Base-by-base conservation (phyloP, 768 basidiomycete species). In the Tricholoma hemisulphureum region DNA sequence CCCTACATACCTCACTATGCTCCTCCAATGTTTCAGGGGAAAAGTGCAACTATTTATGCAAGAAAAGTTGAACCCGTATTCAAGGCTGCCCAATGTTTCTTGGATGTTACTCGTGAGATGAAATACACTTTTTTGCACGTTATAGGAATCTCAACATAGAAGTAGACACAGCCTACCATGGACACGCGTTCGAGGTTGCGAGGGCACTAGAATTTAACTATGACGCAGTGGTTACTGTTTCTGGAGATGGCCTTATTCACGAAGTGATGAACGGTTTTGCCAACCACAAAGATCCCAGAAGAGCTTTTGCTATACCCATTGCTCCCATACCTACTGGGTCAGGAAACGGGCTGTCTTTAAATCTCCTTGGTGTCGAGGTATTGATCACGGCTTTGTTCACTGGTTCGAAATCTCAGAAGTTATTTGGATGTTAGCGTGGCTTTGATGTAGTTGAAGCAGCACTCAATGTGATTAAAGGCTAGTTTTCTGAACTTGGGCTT, bases 221-320 rank as follows among this genome's bases (percentile, higher is more conserved):
- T 60, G 92, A 94, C 61, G 90, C 86, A 0, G 68, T 95, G 39
- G 80, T 91, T 34, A 72, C 84, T 28, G 80, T 95, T 21, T 93
- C 91, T 0, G 93, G 93, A 0, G 93, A 95, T 64, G 93, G 93
- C 7, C 77, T 92, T 32, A 67, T 93, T 14, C 89, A 94, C 65
- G 93, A 95, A 72, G 78, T 92, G 21, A 63, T 93, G 67, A 95
- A 95, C 65, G 93, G 93, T 2, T 83, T 94, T 56, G 85, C 88
- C 2, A 75, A 85, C 53, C 87, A 89, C 57, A 70, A 75, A 26
- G 75, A 85, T 34, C 83, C 87, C 2, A 68, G 74, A 32, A 77
- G 75, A 48, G 92, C 89, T 0, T 81, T 94, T 56, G 68, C 67
- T 45, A 83, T 85, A 28, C 91, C 93, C 1, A 72, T 95, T 23